phyloP scores from a whole-genome alignment of 2,329 filamentous ascomycete species.

The Furcasterigmium sp. region DNA sequence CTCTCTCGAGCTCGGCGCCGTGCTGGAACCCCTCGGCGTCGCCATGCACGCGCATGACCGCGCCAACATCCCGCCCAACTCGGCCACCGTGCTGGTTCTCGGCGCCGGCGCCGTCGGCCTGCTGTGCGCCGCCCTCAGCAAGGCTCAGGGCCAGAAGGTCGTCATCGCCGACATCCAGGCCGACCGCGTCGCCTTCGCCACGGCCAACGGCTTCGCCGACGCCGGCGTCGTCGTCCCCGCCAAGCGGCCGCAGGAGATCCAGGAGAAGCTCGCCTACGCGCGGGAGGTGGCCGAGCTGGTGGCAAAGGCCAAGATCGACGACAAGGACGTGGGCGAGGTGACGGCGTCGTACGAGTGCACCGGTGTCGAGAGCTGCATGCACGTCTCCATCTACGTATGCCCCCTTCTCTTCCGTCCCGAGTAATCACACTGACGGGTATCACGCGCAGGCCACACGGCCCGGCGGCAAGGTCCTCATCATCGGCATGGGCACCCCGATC shows the following conservation, averaged over 20 bases:
- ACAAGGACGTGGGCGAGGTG: constrained; percentile 54
- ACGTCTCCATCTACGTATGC: constrained; percentile 65
- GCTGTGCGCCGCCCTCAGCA: constrained; percentile 53
- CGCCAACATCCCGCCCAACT: constrained; percentile 31
- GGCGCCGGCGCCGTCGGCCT: constrained; percentile 59
- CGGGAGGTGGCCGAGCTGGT: constrained; percentile 41
- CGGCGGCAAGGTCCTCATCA: constrained; percentile 64
- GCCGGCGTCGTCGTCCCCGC: constrained; percentile 44
- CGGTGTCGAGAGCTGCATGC: constrained; percentile 70
- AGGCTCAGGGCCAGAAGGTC: constrained; percentile 38
- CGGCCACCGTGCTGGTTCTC: constrained; percentile 44
- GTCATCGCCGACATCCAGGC: constrained; percentile 52
- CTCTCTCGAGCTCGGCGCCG: constrained; percentile 47
- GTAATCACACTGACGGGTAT: constrained; percentile 1
- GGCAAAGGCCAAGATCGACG: constrained; percentile 26
- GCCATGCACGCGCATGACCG: constrained; percentile 51
- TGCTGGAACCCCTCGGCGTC: constrained; percentile 55
- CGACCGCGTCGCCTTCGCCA: constrained; percentile 52
- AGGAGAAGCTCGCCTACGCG: constrained; percentile 47
- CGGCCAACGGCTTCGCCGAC: constrained; percentile 50
- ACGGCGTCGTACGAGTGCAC: constrained; percentile 73
- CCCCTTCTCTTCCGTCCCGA: not conserved
- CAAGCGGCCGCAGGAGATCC: constrained; percentile 40
- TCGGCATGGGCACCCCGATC: constrained; percentile 68
- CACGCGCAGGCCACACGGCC: constrained; percentile 48